phyloP scores from a whole-genome alignment of 345 rosid species.

The Aquilaria yunnanensis region DNA sequence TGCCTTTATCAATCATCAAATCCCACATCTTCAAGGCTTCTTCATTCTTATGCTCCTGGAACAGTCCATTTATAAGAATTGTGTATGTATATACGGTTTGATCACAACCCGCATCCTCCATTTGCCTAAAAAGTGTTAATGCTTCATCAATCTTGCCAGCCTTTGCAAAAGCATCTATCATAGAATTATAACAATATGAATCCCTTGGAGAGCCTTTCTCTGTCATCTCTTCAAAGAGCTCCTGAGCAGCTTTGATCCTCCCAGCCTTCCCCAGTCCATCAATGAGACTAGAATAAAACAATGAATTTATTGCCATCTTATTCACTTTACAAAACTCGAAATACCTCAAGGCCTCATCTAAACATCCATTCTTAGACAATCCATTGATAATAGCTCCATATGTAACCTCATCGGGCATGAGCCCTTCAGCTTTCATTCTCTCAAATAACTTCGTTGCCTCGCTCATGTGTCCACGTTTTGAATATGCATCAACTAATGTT shows the following conservation, averaged over 20 bases:
- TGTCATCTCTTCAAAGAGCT: constrained; percentile 69
- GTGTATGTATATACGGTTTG: constrained; percentile 74
- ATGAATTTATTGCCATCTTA: constrained; percentile 55
- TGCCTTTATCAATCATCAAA: constrained; percentile 78
- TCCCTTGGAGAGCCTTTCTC: constrained; percentile 57
- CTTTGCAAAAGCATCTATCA: constrained; percentile 66
- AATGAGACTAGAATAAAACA: constrained; percentile 70
- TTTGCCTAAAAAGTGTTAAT: constrained; percentile 47
- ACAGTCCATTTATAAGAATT: constrained; percentile 54
- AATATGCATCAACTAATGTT: constrained; percentile 67
- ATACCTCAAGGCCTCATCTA: constrained; percentile 63
- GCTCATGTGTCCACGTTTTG: constrained; percentile 58
- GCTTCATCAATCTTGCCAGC: constrained; percentile 62
- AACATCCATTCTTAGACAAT: constrained; percentile 68
- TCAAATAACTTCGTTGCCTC: constrained; percentile 62
- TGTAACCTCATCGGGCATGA: constrained; percentile 67
- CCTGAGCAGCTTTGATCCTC: constrained; percentile 66
- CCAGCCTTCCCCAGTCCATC: constrained; percentile 92
- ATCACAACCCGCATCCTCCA: constrained; percentile 77
- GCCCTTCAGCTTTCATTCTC: constrained; percentile 69
- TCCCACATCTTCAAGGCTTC: constrained; percentile 83
- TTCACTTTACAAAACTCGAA: constrained; percentile 38
- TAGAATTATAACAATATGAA: constrained; percentile 77
- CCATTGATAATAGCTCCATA: constrained; percentile 65
- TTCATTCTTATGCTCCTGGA: constrained; percentile 62